A percentile compares a stretch with the other conserved stretches of the same genome.
Evolutionary conservation across 305 asterid species (phyloP).

Genomic region (Solanum hybrid): DNA sequence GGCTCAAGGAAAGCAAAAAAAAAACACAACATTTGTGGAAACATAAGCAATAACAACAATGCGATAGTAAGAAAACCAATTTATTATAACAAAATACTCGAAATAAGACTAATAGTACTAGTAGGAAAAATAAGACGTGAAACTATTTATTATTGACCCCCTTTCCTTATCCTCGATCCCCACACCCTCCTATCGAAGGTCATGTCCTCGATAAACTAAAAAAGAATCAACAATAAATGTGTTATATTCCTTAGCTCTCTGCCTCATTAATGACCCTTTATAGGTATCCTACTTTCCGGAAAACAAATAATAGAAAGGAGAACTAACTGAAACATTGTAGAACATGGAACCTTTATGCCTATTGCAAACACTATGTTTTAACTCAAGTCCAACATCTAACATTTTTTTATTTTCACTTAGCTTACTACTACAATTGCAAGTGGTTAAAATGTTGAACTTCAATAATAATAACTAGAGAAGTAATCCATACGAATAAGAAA

Average conservation of each 20-base stretch:
- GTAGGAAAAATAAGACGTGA: too few relatives aligned
- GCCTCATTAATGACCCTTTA: background rate
- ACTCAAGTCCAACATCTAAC: background rate
- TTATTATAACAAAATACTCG: too few relatives aligned
- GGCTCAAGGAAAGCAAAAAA: too few relatives aligned
- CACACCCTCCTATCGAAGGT: too few relatives aligned
- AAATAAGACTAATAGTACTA: too few relatives aligned
- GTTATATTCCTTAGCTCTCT: too few relatives aligned
- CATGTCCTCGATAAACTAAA: too few relatives aligned
- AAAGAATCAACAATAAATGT: too few relatives aligned
- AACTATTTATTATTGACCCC: too few relatives aligned
- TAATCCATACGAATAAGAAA: background rate
- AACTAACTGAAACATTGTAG: background rate
- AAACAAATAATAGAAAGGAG: background rate
- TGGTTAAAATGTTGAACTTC: background rate
- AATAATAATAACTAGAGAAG: background rate
- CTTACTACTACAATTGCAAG: background rate
- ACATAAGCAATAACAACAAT: too few relatives aligned
- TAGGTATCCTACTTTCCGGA: background rate
- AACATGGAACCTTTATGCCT: background rate
- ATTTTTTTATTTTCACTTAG: background rate
- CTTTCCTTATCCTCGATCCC: too few relatives aligned
- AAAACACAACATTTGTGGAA: too few relatives aligned
- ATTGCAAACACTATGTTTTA: background rate
- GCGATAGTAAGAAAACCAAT: background rate